phyloP scores from a whole-genome alignment of 768 basidiomycete species.

The Amanita thiersii region DNA sequence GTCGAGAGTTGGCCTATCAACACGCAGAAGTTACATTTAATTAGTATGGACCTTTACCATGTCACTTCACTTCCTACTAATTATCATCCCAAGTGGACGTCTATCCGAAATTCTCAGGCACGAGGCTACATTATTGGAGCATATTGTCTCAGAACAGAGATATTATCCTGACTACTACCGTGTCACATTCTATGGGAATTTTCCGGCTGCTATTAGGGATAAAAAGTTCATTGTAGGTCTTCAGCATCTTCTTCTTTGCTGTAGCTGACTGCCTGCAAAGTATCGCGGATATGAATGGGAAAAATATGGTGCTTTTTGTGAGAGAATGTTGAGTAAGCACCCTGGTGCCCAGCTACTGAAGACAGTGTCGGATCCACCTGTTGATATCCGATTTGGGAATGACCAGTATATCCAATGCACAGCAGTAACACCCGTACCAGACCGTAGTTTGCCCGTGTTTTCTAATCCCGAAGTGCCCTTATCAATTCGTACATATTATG shows the following conservation, averaged over 20 bases:
- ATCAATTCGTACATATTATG: conserved; percentile 78
- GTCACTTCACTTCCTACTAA: conserved; percentile 7
- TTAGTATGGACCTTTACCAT: conserved; percentile 46
- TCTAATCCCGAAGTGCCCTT: conserved; percentile 77
- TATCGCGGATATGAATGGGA: conserved; percentile 96
- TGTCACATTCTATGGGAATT: conserved; percentile 89
- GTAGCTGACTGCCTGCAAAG: conserved; percentile 26
- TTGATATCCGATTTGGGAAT: conserved; percentile 69
- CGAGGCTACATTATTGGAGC: conserved; percentile 81
- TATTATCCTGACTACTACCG: conserved; percentile 92
- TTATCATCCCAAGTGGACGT: conserved; percentile 42
- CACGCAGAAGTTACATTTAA: conserved; percentile 88
- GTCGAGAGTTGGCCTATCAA: conserved; percentile 84
- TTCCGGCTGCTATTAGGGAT: conserved; percentile 75
- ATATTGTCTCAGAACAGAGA: conserved; percentile 75
- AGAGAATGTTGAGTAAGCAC: conserved; percentile 87
- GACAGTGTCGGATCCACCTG: conserved; percentile 64
- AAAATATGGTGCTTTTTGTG: conserved; percentile 83
- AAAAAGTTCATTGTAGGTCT: conserved; percentile 82
- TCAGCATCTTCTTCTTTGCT: conserved; percentile 1
- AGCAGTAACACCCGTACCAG: conserved; percentile 78
- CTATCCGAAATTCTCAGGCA: conserved; percentile 81
- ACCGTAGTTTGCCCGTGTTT: conserved; percentile 70
- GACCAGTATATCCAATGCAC: conserved; percentile 88
- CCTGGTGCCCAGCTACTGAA: conserved; percentile 77